Evolutionary conservation across 768 basidiomycete genomes (phyloP).

Genomic region (Boletus speciosus): DNA sequence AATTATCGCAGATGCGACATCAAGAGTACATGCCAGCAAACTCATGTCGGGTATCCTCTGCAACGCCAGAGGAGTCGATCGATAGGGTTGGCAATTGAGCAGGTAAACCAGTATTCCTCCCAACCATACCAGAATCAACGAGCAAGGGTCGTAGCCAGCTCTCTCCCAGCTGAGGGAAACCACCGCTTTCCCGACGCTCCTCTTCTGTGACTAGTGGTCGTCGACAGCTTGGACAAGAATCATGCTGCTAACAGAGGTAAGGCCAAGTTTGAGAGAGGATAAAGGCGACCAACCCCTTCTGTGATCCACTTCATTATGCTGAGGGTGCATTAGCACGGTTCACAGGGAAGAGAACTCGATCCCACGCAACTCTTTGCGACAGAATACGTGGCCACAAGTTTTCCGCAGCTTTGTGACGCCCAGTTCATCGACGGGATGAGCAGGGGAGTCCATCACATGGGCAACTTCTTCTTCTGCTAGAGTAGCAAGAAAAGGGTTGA

Average conservation of each 20-base stretch:
- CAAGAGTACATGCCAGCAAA: constrained; percentile 61
- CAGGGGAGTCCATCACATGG: constrained; percentile 73
- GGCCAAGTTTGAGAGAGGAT: not conserved
- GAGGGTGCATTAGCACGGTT: constrained; percentile 16
- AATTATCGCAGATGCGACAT: not conserved
- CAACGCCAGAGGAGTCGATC: constrained; percentile 14
- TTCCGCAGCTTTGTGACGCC: constrained; percentile 63
- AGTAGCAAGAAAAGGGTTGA: constrained; percentile 62
- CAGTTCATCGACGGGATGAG: constrained; percentile 61
- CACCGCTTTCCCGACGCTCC: constrained; percentile 11
- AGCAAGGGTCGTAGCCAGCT: constrained; percentile 25
- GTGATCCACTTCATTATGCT: constrained; percentile 66
- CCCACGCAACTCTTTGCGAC: constrained; percentile 67
- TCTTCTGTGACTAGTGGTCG: constrained; percentile 36
- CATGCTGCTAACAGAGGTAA: constrained; percentile 40
- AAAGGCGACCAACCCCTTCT: constrained; percentile 45
- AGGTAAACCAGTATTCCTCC: constrained; percentile 9
- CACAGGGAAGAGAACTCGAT: constrained; percentile 1
- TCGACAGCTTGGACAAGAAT: constrained; percentile 68
- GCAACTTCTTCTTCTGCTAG: constrained; percentile 75
- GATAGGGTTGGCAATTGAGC: constrained; percentile 18
- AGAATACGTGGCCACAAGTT: constrained; percentile 70
- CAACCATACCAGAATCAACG: constrained; percentile 17
- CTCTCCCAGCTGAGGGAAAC: constrained; percentile 2
- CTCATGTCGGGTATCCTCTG: constrained; percentile 29